Base-by-base conservation (phyloP, 148 eudicot genomes). In the Amaranthus palmeri region DNA sequence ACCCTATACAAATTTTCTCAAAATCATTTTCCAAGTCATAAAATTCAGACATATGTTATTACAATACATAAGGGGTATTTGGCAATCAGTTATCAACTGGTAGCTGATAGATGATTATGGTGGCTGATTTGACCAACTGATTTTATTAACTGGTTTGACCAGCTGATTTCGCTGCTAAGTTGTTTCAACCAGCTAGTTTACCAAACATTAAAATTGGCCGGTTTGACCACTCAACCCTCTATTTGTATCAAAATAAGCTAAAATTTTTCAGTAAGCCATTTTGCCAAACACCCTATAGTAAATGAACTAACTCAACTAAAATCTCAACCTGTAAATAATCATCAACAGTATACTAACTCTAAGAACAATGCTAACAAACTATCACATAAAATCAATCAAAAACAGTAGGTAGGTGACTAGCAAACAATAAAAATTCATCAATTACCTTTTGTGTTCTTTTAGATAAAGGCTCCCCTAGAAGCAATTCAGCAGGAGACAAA, bases 371-470 rank as follows among this genome's bases (percentile, higher is more conserved):
- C 18, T 54, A 44, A 55, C 36, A 25, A 65, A 65, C 17, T 15
- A 57, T 60, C 45, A 67, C 61, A 51, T 51, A 5, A 58, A 11
- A 65, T 15, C 48, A 77, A 71, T 46, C 70, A 76, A 42, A 54
- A 55, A 43, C 40, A 63, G n/a, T 25, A 0, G 36, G 36, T 25
- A 25, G 36, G 17, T 41, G 18, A 36, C 54, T 47, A 40, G 43
- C 64, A 61, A 72, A 17, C 40, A 45, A 72, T 0, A 57, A 49
- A 58, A 56, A 14, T 9, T 17, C 49, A 45, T 41, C 42, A 75
- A 67, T 59, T 47, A 92, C 98, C 98, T 95, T 91, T 83, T 89
- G 82, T 3, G 98, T 95, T 70, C 84, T 86, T 73, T 83, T 87
- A 69, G 98, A 87, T 43, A 91, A 76, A 65, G 90, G 93, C 70